Evolutionary conservation across 2,329 filamentous ascomycete genomes (phyloP).

Genomic region (Moelleriella libera): DNA sequence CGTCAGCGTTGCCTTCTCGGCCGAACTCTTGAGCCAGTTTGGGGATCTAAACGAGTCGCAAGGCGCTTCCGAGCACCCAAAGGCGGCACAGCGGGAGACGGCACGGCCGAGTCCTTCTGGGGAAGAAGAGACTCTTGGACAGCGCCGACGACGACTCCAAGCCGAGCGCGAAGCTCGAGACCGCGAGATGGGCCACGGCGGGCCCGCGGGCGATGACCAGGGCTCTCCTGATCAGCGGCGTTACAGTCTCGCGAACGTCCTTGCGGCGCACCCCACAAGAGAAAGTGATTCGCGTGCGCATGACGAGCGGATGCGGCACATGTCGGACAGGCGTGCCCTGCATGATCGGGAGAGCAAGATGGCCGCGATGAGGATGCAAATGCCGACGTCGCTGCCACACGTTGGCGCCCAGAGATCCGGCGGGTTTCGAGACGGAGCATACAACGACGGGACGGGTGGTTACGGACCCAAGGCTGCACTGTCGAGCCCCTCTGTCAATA

Average conservation of each 20-base stretch:
- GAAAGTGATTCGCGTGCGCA: conserved; percentile 25
- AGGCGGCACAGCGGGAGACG: conserved; percentile 28
- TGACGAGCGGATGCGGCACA: conserved; percentile 25
- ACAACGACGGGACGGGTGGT: conserved; percentile 38
- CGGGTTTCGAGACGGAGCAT: conserved; percentile 36
- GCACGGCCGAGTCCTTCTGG: conserved; percentile 20
- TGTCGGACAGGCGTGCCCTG: conserved; percentile 24
- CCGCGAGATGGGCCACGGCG: conserved; percentile 31
- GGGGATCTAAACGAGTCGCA: conserved; percentile 28
- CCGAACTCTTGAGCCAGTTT: conserved; percentile 54
- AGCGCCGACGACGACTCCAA: conserved; percentile 61
- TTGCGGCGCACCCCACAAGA: conserved; percentile 27
- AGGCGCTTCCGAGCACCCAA: conserved; percentile 3
- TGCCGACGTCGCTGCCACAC: conserved; percentile 26
- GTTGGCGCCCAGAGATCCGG: conserved; percentile 20
- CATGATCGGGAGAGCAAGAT: conserved; percentile 33
- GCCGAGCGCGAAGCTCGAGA: conserved; percentile 52
- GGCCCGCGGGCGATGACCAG: conserved; percentile 9
- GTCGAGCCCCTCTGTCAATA: conserved; percentile 13
- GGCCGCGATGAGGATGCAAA: conserved; percentile 31
- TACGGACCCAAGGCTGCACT: conserved; percentile 10
- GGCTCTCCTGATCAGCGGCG: conserved; percentile 8
- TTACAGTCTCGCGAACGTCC: conserved; percentile 46
- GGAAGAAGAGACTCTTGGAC: conserved; percentile 70
- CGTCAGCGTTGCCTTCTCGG: conserved; percentile 51